Percentiles rank a stretch among this genome's conserved stretches.
Conservation (phyloP, 2,329 filamentous ascomycete species). For the Pyrenophora seminiperda region DNA sequence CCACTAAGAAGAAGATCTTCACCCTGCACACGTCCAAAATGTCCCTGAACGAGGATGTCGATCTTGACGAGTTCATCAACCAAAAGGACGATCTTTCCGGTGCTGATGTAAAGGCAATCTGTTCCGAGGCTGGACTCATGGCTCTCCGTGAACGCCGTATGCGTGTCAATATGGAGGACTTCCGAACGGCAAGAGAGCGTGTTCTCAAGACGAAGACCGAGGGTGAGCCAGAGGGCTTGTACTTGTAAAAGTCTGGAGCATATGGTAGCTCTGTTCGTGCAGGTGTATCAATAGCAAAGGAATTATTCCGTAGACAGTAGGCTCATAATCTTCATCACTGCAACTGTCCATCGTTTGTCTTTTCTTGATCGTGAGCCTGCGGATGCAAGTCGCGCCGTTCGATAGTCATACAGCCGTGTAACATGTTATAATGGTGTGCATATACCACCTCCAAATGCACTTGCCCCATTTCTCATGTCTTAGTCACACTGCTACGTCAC, state of each 20-base stretch:
- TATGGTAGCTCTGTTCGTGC: constrained; percentile 5
- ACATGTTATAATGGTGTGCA: too few relatives aligned
- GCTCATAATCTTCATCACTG: constrained; percentile 9
- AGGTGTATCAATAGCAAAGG: constrained; percentile 23
- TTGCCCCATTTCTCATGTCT: too few relatives aligned
- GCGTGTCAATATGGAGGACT: constrained; percentile 99
- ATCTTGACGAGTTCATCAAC: constrained; percentile 96
- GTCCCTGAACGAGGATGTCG: constrained; percentile 95
- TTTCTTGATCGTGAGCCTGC: background rate
- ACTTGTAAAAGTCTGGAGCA: constrained; percentile 69
- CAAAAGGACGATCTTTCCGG: constrained; percentile 98
- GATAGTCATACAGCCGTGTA: background rate
- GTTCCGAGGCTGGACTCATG: constrained; percentile 93
- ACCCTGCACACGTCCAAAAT: constrained; percentile 98
- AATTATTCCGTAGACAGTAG: constrained; percentile 11
- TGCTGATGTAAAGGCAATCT: constrained; percentile 98
- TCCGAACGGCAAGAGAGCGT: constrained; percentile 86
- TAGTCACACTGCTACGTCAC: too few relatives aligned
- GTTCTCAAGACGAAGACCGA: constrained; percentile 99
- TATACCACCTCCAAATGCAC: too few relatives aligned
- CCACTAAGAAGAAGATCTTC: constrained; percentile 98
- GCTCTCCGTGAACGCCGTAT: constrained; percentile 93
- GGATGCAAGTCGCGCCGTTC: background rate
- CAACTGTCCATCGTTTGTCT: background rate
- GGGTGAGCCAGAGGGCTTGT: constrained; percentile 96